A percentile compares a stretch with the other conserved stretches of the same genome.
Conservation (phyloP, 2,329 filamentous ascomycete genomes). For the Teratosphaeria epicoccoides region DNA sequence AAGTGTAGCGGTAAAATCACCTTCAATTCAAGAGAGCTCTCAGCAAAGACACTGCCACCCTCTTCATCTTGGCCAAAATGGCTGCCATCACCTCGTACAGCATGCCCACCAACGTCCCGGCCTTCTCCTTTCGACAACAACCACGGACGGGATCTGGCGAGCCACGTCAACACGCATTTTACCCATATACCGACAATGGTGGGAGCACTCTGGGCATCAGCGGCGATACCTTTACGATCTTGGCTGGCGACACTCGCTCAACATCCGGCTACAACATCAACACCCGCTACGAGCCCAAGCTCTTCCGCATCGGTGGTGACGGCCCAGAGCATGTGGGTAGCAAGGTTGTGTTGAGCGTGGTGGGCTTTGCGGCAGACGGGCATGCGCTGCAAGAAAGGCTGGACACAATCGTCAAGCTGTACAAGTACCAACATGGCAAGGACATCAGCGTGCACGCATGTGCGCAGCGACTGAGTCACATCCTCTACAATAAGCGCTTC, state of each 20-base stretch:
- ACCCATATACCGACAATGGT: constrained; percentile 97
- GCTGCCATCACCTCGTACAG: constrained; percentile 43
- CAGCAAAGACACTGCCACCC: background rate
- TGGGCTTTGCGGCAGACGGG: constrained; percentile 91
- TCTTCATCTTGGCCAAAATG: constrained; percentile 32
- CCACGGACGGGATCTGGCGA: constrained; percentile 37
- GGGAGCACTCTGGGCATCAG: constrained; percentile 93
- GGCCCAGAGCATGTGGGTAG: constrained; percentile 76
- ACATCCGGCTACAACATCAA: constrained; percentile 99
- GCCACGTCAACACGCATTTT: constrained; percentile 68
- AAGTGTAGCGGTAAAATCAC: background rate
- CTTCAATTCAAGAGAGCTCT: background rate
- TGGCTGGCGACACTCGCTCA: constrained; percentile 93
- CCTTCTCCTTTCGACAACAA: constrained; percentile 51
- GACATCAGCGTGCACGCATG: constrained; percentile 89
- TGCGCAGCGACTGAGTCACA: constrained; percentile 86
- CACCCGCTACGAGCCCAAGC: constrained; percentile 86
- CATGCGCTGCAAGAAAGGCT: constrained; percentile 87
- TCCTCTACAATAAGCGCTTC: constrained; percentile 95
- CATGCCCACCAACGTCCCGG: constrained; percentile 42
- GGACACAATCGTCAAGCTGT: constrained; percentile 95
- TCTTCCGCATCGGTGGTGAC: constrained; percentile 93
- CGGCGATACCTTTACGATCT: constrained; percentile 86
- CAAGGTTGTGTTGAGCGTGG: constrained; percentile 81
- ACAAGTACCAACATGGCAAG: constrained; percentile 96